Evolutionary conservation across 176 grass and related monocot species (phyloP), one percentile per base, ranked within the genome.

Genomic region (Saccharum spontaneum): DNA sequence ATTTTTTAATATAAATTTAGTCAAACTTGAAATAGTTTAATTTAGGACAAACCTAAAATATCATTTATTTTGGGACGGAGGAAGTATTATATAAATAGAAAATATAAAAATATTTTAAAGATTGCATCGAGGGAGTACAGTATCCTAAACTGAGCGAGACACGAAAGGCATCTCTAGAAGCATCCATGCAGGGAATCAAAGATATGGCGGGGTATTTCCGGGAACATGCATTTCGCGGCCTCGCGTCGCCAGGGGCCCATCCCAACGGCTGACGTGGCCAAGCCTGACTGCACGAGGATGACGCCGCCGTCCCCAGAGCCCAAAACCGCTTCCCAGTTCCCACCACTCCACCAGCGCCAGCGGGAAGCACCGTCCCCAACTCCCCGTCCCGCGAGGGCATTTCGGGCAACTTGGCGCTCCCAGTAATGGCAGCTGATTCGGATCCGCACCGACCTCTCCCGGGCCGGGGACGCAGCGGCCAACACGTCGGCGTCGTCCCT

Each of bases 401-500:
- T 90, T 86, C 4, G 1, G 80, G 6, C 48, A 86, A 36, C 85
- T 10, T 1, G 43, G 2, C 2, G 17, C 36, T 0, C 31, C 3
- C 7, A 81, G 83, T 78, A 78, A 90, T 97, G 92, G 95, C 60
- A 4, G 84, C 79, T 79, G 84, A 97, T 84, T 78, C 67, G 92
- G 88, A 97, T 94, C 79, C 86, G 86, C 92, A 91, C 86, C 79
- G 84, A 73, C 84, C 75, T 84, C 70, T 82, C n/a, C 20, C 22
- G 37, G 24, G 1, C 18, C 52, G 8, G 57, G 62, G 10, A 69
- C 80, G 85, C 52, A 57, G 23, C 33, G 36, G 70, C n/a, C 70
- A 14, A 46, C 88, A 85, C 82, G 50, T 89, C 71, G 39, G 52
- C 71, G 4, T 5, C 4, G 44, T 36, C 7, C 10, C 38, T 39